Conservation (phyloP, 371 early-diverging fungal species). For the Saksenaea oblongispora region DNA sequence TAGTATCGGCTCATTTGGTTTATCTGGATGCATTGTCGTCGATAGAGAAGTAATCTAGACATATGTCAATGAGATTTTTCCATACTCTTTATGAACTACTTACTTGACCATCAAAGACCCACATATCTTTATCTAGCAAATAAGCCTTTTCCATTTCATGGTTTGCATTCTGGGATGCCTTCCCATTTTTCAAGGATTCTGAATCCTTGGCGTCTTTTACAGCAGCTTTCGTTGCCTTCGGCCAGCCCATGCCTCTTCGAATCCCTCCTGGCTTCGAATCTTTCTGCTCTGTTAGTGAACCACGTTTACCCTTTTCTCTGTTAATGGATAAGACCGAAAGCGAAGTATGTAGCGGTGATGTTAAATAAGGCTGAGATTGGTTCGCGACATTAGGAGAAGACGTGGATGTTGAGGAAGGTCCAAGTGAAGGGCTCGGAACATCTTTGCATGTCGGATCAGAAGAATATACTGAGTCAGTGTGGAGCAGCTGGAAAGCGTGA, state of each 20-base stretch:
- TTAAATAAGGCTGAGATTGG: conserved; percentile 1
- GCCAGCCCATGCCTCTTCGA: conserved; percentile 25
- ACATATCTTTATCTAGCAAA: conserved; percentile 54
- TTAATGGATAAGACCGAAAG: conserved; percentile 16
- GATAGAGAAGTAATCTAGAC: conserved; percentile 42
- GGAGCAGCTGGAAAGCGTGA: conserved; percentile 62
- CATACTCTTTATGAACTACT: not conserved
- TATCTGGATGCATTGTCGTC: conserved; percentile 37
- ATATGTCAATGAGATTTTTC: not conserved
- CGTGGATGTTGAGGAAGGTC: conserved; percentile 15
- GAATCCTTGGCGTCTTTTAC: conserved; percentile 13
- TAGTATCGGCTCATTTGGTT: conserved; percentile 47
- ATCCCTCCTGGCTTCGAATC: conserved; percentile 11
- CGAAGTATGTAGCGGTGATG: conserved; percentile 18
- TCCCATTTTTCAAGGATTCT: conserved; percentile 1
- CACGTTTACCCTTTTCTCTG: conserved; percentile 15
- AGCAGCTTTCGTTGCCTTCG: conserved; percentile 4
- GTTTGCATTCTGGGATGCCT: conserved; percentile 8
- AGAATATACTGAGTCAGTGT: not conserved
- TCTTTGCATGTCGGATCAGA: not conserved
- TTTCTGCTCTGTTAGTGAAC: conserved; percentile 12
- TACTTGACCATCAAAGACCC: conserved; percentile 66
- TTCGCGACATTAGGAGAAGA: conserved; percentile 6
- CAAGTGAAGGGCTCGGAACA: conserved; percentile 4
- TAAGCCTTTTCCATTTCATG: conserved; percentile 18